These are phyloP conservation scores for Stagonosporopsis chrysanthemi DNA, from an alignment of 2,329 filamentous ascomycete species.

Conservation along the genomic window DNA sequence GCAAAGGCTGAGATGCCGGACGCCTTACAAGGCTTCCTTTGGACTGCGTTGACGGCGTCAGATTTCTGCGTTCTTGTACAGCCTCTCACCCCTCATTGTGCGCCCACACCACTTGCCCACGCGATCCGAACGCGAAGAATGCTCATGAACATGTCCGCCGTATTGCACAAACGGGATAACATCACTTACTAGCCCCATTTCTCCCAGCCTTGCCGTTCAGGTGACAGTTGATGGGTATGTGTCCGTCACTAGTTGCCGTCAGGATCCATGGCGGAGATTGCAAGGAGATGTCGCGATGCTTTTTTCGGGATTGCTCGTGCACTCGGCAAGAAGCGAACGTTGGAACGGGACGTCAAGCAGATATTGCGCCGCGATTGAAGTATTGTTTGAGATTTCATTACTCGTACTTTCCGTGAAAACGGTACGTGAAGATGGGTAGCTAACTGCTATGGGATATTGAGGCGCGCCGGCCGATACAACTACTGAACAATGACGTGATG, in stretches of 20 bases:
- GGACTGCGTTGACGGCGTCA: conserved; percentile 5
- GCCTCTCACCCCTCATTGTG: conserved; percentile 16
- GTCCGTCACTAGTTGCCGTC: conserved; percentile 15
- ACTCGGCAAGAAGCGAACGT: conserved; percentile 20
- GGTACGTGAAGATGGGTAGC: conserved; percentile 13
- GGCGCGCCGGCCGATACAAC: conserved; percentile 20
- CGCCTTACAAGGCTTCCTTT: conserved; percentile 2
- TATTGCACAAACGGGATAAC: conserved; percentile 6
- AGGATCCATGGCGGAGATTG: conserved; percentile 21
- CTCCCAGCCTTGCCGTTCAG: conserved; percentile 7
- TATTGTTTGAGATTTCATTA: conserved; percentile 22
- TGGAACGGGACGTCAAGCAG: conserved; percentile 9
- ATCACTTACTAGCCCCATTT: conserved; percentile 3
- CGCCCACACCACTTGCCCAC: conserved; percentile 14
- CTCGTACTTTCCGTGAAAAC: conserved; percentile 13
- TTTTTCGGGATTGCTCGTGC: conserved; percentile 13
- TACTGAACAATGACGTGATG: conserved; percentile 10
- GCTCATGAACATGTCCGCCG: conserved; percentile 4
- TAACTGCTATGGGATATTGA: conserved; percentile 22
- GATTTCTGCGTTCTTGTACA: conserved; percentile 17
- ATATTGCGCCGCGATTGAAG: conserved; percentile 13
- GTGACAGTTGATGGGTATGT: conserved; percentile 7
- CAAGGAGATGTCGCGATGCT: conserved; percentile 13
- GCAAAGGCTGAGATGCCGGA: conserved; percentile 5
- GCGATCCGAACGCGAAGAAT: conserved; percentile 15